phyloP scores from a whole-genome alignment of 306 rosid genomes.

The Spatholobus suberectus region DNA sequence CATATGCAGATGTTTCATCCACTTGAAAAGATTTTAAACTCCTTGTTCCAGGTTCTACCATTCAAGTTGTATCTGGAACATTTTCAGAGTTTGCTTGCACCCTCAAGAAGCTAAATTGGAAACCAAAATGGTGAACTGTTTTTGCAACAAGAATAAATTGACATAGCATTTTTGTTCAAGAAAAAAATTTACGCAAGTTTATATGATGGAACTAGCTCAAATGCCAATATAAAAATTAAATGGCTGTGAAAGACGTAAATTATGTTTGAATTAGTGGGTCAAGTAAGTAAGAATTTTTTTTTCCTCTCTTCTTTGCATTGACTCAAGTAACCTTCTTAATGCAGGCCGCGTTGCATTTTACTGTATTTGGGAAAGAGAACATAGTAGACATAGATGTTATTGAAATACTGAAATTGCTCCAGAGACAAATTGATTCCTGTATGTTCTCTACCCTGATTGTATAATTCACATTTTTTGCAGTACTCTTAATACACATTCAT shows the following conservation, averaged over 20 bases:
- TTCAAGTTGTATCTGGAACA: slow-evolving; percentile 69
- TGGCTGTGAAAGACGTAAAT: slow-evolving; percentile 13
- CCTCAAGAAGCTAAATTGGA: slow-evolving; percentile 78
- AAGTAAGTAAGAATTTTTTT: not conserved
- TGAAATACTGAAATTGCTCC: slow-evolving; percentile 64
- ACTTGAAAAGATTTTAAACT: slow-evolving; percentile 43
- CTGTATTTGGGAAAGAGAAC: slow-evolving; percentile 82
- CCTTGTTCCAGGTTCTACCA: slow-evolving; percentile 58
- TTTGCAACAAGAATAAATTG: slow-evolving; percentile 30
- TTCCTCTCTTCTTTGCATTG: not conserved
- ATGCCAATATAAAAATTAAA: not conserved
- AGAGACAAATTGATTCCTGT: slow-evolving; percentile 38
- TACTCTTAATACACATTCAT: not conserved
- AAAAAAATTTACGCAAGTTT: not conserved
- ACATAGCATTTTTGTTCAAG: not conserved
- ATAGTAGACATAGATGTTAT: slow-evolving; percentile 62
- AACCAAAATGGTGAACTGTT: slow-evolving; percentile 62
- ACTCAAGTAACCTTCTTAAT: slow-evolving; percentile 42
- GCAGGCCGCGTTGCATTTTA: slow-evolving; percentile 83
- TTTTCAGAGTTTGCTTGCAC: slow-evolving; percentile 68
- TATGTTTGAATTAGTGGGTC: not conserved
- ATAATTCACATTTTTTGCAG: slow-evolving; percentile 39
- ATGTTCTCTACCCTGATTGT: slow-evolving; percentile 44
- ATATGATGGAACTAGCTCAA: slow-evolving; percentile 6
- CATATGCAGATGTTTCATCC: slow-evolving; percentile 38